phyloP scores from a whole-genome alignment of 148 eudicot genomes.

The Pharnaceum exiguum region DNA sequence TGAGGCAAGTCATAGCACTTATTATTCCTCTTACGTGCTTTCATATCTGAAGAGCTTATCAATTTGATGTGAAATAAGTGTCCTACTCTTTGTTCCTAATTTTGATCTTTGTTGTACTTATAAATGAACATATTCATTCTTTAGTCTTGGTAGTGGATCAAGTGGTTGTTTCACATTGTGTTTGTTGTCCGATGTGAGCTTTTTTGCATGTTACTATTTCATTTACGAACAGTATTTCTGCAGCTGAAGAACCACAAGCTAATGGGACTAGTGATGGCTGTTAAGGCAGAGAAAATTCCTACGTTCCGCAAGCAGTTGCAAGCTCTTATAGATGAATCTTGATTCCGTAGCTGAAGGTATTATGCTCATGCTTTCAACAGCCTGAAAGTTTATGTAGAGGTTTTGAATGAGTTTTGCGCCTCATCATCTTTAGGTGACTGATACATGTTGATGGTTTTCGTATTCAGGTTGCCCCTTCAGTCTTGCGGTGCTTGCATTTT shows the following conservation, averaged over 20 bases:
- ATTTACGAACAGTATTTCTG: slow-evolving; percentile 15
- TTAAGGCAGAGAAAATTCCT: slow-evolving; percentile 56
- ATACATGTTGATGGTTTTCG: no score
- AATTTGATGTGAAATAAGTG: not conserved
- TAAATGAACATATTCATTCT: not conserved
- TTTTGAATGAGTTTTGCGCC: no score
- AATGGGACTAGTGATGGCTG: slow-evolving; percentile 78
- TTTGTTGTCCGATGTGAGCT: not conserved
- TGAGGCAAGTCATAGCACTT: slow-evolving; percentile 48
- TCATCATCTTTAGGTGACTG: no score
- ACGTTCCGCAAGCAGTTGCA: slow-evolving; percentile 53
- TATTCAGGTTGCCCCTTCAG: no score
- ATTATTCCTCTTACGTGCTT: not conserved
- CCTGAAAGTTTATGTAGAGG: no score
- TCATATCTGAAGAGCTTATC: not conserved
- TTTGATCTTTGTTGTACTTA: not conserved
- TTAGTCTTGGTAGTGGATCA: not conserved
- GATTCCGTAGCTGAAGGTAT: no score
- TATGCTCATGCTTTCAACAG: no score
- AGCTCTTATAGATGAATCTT: slow-evolving; percentile 55
- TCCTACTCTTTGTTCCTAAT: not conserved
- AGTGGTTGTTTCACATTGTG: not conserved
- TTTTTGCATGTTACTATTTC: not conserved
- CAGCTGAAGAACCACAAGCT: slow-evolving; percentile 68
- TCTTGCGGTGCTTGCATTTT: no score